phyloP scores from a whole-genome alignment of 73 alveolate genomes.

The Paramecium sexaurelia region DNA sequence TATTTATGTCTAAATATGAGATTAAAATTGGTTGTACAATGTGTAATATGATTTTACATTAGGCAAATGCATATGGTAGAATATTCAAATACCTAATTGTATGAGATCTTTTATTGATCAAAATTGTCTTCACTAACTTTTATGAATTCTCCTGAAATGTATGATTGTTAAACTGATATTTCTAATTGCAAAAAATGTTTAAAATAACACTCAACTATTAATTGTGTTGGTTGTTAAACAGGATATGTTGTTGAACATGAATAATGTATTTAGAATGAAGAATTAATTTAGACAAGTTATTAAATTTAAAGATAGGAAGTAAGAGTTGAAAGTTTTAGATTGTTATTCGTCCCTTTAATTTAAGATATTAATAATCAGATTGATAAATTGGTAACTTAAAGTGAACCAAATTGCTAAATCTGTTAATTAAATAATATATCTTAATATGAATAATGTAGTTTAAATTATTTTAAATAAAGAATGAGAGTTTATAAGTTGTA shows the following conservation, averaged over 20 bases:
- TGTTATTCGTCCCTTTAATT: not conserved
- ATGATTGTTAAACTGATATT: not conserved
- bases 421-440: not conserved
- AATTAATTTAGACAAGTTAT: no score
- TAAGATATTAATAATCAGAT: not conserved
- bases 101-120: not conserved
- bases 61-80: not conserved
- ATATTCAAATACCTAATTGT: not conserved
- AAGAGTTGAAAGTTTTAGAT: not conserved
- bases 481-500: not conserved
- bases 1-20: not conserved
- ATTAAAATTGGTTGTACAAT: not conserved
- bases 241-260: not conserved
- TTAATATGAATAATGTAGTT: not conserved
- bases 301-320: not conserved
- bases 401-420: not conserved
- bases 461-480: not conserved
- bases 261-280: not conserved
- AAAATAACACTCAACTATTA: not conserved
- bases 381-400: no score
- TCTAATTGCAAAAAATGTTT: not conserved
- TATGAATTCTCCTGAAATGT: not conserved
- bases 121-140: not conserved
- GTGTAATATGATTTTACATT: not conserved
- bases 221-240: not conserved